Evolutionary conservation across 2,329 filamentous ascomycete species (phyloP).

Genomic region (Tolypocladium cylindrosporum): DNA sequence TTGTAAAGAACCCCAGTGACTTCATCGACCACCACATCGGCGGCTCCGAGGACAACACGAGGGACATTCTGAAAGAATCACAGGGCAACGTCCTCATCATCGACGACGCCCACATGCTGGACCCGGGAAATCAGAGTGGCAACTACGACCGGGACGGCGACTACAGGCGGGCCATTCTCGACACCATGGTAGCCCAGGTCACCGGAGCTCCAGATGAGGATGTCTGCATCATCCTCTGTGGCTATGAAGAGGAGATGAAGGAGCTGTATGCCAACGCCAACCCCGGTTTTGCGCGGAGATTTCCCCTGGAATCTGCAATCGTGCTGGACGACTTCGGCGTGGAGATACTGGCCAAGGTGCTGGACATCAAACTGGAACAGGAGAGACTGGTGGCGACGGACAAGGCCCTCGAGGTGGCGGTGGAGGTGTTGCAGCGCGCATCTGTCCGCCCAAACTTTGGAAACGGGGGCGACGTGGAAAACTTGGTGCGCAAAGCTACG

Average conservation of each 20-base stretch:
- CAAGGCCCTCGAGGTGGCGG: too few relatives aligned
- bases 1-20: constrained; percentile 62
- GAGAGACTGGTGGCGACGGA: constrained; percentile 42
- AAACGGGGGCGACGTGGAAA: too few relatives aligned
- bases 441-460: too few relatives aligned
- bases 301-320: constrained; percentile 55
- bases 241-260: constrained; percentile 61
- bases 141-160: constrained; percentile 11
- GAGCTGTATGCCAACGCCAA: constrained; percentile 67
- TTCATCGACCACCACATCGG: constrained; percentile 57
- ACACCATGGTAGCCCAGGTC: constrained; percentile 65
- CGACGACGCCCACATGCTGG: constrained; percentile 65
- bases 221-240: constrained; percentile 60
- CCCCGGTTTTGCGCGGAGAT: constrained; percentile 57
- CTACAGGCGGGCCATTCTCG: constrained; percentile 57
- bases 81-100: constrained; percentile 67
- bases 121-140: constrained; percentile 23
- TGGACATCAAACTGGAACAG: constrained; percentile 52
- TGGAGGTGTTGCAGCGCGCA: too few relatives aligned
- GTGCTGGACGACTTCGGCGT: constrained; percentile 59
- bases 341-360: constrained; percentile 45
- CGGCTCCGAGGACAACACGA: constrained; percentile 59
- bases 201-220: constrained; percentile 63
- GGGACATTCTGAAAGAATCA: constrained; percentile 54
- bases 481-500: too few relatives aligned